Evolutionary conservation across 805 yeast genomes (phyloP).

Genomic region (Phaffomyces antillensis): DNA sequence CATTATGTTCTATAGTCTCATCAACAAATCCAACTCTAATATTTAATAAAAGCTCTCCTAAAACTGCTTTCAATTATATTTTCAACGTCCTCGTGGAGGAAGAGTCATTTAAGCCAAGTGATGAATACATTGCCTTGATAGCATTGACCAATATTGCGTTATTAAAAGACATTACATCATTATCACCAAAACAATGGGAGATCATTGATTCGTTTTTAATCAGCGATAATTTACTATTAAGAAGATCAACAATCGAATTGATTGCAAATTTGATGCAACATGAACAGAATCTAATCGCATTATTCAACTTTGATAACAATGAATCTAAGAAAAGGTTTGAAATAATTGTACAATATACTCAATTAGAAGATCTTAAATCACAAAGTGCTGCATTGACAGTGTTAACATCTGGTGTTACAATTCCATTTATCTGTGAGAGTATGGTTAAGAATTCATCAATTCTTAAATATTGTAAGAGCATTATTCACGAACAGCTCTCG

Average conservation of each 20-base stretch:
- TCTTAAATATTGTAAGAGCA: conserved; percentile 18
- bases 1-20: conserved; percentile 37
- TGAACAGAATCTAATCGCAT: conserved; percentile 37
- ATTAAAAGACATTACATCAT: conserved; percentile 28
- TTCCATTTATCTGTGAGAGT: conserved; percentile 30
- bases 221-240: conserved; percentile 41
- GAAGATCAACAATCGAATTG: conserved; percentile 56
- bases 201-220: conserved; percentile 38
- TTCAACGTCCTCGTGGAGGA: conserved; percentile 32
- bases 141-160: conserved; percentile 63
- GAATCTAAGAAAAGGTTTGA: conserved; percentile 34
- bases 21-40: conserved; percentile 39
- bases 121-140: conserved; percentile 46
- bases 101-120: conserved; percentile 19
- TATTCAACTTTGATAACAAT: conserved; percentile 46
- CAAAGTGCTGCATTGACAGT: conserved; percentile 36
- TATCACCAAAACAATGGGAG: conserved; percentile 32
- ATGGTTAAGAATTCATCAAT: conserved; percentile 22
- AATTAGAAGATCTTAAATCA: conserved; percentile 31
- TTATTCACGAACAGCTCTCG: conserved; percentile 22
- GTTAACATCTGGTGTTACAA: conserved; percentile 27
- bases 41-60: conserved; percentile 23
- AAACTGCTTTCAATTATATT: conserved; percentile 23
- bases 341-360: conserved; percentile 32
- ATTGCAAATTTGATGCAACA: conserved; percentile 50